Conservation (phyloP, 2,329 filamentous ascomycete species). For the Talaromyces sp. region DNA sequence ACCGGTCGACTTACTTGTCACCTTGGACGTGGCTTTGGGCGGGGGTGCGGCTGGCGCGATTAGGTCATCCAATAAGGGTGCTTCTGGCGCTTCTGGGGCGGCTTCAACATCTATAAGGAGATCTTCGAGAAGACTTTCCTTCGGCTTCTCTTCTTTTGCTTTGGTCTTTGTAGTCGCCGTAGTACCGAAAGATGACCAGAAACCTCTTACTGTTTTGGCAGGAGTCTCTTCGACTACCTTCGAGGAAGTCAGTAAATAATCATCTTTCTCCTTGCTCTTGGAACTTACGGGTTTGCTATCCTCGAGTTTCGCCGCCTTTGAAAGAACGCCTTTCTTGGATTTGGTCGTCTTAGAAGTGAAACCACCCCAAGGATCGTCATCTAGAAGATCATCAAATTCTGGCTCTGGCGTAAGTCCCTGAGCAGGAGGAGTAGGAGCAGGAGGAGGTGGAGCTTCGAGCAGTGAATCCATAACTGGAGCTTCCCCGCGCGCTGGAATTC, state of each 20-base stretch:
- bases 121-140: slow-evolving; percentile 22
- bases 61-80: slow-evolving; percentile 36
- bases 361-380: slow-evolving; percentile 36
- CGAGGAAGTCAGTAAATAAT: slow-evolving; percentile 19
- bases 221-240: slow-evolving; percentile 37
- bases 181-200: slow-evolving; percentile 42
- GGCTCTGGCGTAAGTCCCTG: slow-evolving; percentile 40
- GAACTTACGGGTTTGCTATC: slow-evolving; percentile 26
- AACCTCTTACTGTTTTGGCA: slow-evolving; percentile 33
- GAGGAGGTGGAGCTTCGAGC: slow-evolving; percentile 41
- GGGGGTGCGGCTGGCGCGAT: slow-evolving; percentile 35
- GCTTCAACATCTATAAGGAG: slow-evolving; percentile 33
- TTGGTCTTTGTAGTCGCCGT: slow-evolving; percentile 34
- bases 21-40: slow-evolving; percentile 39
- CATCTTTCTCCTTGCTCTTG: slow-evolving; percentile 20
- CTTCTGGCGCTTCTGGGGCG: slow-evolving; percentile 29
- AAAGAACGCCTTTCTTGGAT: slow-evolving; percentile 37
- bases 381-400: slow-evolving; percentile 19
- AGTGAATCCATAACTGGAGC: slow-evolving; percentile 1
- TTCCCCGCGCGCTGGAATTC: slow-evolving; percentile 7
- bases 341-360: slow-evolving; percentile 32
- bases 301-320: slow-evolving; percentile 21
- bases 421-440: slow-evolving; percentile 45
- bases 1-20: slow-evolving; percentile 33
- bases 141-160: slow-evolving; percentile 43